phyloP scores from a whole-genome alignment of 768 basidiomycete species.

The Chalciporus pseudorubinellus region DNA sequence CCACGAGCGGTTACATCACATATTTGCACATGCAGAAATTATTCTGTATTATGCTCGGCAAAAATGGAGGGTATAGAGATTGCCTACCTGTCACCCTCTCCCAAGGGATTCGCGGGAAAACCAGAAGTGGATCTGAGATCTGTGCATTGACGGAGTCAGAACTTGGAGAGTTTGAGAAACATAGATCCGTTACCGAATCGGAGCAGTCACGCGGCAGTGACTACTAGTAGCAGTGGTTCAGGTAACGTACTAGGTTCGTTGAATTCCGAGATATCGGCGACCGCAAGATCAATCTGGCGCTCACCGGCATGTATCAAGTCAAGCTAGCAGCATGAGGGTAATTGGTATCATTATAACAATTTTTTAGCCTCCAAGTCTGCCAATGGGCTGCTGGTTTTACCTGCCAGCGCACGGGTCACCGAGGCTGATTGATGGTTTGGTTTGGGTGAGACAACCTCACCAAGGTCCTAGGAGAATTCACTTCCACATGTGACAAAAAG shows the following conservation, averaged over 20 bases:
- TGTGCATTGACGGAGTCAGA: slow-evolving; percentile 27
- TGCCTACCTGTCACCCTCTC: slow-evolving; percentile 30
- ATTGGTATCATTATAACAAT: too few species aligned
- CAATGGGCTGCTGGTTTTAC: too few species aligned
- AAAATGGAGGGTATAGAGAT: slow-evolving; percentile 34
- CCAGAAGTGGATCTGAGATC: slow-evolving; percentile 31
- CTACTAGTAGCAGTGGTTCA: too few species aligned
- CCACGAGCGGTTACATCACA: slow-evolving; percentile 24
- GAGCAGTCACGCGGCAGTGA: slow-evolving; percentile 21
- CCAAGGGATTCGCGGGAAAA: slow-evolving; percentile 38
- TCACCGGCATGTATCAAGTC: neutral
- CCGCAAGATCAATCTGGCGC: too few species aligned
- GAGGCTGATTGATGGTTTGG: too few species aligned
- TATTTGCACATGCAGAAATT: slow-evolving; percentile 25
- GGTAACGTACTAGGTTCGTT: slow-evolving; percentile 20
- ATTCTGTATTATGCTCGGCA: slow-evolving; percentile 26
- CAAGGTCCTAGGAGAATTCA: too few species aligned
- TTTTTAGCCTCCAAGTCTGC: too few species aligned
- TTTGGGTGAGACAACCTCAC: too few species aligned
- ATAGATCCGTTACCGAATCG: slow-evolving; percentile 30
- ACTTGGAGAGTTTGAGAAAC: slow-evolving; percentile 28
- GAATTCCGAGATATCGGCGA: too few species aligned
- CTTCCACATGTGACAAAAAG: too few species aligned
- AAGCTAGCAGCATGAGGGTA: slow-evolving; percentile 7
- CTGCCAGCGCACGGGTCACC: too few species aligned